These are phyloP conservation scores for Mimosa bimucronata DNA, from an alignment of 306 rosid species.

Conservation along the genomic window DNA sequence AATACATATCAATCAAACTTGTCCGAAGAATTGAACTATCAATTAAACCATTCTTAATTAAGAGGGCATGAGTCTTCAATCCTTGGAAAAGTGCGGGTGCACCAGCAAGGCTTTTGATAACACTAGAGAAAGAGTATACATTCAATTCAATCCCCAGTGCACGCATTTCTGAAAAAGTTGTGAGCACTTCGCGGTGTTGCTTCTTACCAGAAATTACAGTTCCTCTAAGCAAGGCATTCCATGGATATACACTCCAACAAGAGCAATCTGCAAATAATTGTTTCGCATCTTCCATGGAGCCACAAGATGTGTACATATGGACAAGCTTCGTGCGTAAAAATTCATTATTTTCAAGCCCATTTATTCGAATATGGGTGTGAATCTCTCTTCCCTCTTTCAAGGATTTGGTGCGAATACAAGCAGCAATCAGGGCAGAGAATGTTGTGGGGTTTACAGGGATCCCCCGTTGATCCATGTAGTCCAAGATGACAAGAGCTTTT, in stretches of 20 bases:
- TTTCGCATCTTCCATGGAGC: conserved; percentile 55
- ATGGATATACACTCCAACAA: conserved; percentile 52
- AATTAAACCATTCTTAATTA: conserved; percentile 76
- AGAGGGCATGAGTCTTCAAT: conserved; percentile 64
- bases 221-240: conserved; percentile 76
- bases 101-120: conserved; percentile 77
- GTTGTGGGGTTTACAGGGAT: conserved; percentile 65
- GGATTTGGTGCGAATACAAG: conserved; percentile 59
- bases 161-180: conserved; percentile 57
- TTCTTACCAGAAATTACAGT: conserved; percentile 62
- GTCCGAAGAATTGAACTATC: conserved; percentile 55
- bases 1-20: conserved; percentile 50
- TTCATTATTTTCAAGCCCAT: conserved; percentile 61
- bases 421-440: conserved; percentile 57
- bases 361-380: conserved; percentile 55
- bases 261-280: conserved; percentile 53
- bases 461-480: conserved; percentile 60
- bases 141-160: conserved; percentile 68
- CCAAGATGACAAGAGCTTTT: conserved; percentile 55
- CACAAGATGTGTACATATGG: conserved; percentile 58
- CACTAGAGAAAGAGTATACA: conserved; percentile 72
- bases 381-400: conserved; percentile 46
- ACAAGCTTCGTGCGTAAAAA: conserved; percentile 56
- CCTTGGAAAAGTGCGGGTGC: conserved; percentile 73
- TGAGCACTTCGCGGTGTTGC: conserved; percentile 44